A percentile compares a stretch with the other conserved stretches of the same genome.
phyloP scores from a whole-genome alignment of 805 yeast species.

The Starmerella sirachaensis region DNA sequence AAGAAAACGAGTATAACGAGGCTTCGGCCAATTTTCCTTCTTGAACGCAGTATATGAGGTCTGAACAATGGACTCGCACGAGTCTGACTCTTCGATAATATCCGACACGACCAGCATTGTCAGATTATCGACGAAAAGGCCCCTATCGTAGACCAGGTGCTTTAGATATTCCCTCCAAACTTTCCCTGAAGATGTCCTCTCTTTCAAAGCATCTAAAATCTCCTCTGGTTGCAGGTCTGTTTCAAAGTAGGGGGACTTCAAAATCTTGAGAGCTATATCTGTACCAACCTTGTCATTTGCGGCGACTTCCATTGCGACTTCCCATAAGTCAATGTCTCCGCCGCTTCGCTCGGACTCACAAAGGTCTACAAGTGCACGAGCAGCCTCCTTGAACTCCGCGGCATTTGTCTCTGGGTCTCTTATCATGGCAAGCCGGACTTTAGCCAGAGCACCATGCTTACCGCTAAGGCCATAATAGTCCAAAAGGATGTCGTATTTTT shows the following conservation, averaged over 20 bases:
- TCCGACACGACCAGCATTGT: slow-evolving; percentile 28
- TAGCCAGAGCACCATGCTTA: slow-evolving; percentile 12
- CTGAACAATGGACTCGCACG: slow-evolving; percentile 10
- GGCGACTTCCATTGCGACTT: slow-evolving; percentile 23
- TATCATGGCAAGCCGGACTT: slow-evolving; percentile 20
- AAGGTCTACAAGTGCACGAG: slow-evolving; percentile 24
- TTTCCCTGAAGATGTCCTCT: slow-evolving; percentile 25
- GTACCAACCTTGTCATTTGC: slow-evolving; percentile 18
- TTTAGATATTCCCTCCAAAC: slow-evolving; percentile 30
- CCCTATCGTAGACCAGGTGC: slow-evolving; percentile 22
- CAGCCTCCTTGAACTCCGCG: slow-evolving; percentile 20
- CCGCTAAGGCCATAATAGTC: slow-evolving; percentile 11
- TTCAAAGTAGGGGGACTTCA: slow-evolving; percentile 22
- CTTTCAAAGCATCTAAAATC: slow-evolving; percentile 26
- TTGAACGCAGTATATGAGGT: slow-evolving; percentile 23
- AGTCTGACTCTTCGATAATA: slow-evolving; percentile 21
- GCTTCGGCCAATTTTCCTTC: slow-evolving; percentile 27
- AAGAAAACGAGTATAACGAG: slow-evolving; percentile 17
- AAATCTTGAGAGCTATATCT: slow-evolving; percentile 26
- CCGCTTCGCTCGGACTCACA: background rate
- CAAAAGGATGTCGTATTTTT: slow-evolving; percentile 13
- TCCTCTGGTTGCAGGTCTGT: slow-evolving; percentile 23
- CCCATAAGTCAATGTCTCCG: slow-evolving; percentile 22
- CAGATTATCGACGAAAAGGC: slow-evolving; percentile 23
- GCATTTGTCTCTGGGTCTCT: slow-evolving; percentile 1